These are phyloP conservation scores for Cylindrodendrum hubeiense DNA, from an alignment of 2,329 filamentous ascomycete genomes.

Conservation along the genomic window DNA sequence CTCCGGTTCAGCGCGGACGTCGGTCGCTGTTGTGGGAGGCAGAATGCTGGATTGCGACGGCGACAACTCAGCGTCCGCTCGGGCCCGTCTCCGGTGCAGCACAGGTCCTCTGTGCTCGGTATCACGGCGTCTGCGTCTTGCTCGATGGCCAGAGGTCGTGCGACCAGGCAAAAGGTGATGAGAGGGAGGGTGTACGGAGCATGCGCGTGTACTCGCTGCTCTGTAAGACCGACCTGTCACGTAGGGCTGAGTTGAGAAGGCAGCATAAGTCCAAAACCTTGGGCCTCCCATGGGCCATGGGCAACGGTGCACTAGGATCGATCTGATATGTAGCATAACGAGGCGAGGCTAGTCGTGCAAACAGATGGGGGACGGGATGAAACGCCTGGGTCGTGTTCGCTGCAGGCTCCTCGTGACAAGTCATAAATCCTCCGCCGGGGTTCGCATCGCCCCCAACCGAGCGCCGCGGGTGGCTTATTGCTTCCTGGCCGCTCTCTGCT, in stretches of 20 bases:
- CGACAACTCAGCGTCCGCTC: slow-evolving; percentile 39
- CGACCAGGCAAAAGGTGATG: slow-evolving; percentile 8
- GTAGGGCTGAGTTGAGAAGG: slow-evolving; percentile 24
- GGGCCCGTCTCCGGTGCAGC: slow-evolving; percentile 26
- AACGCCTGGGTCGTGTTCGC: slow-evolving; percentile 41
- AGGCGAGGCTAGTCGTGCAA: slow-evolving; percentile 39
- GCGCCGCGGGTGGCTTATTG: slow-evolving; percentile 22
- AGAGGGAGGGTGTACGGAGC: neutral
- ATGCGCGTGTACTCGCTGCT: slow-evolving; percentile 8
- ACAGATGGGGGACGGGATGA: slow-evolving; percentile 44
- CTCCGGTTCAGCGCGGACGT: slow-evolving; percentile 20
- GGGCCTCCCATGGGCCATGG: slow-evolving; percentile 3
- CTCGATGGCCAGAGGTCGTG: slow-evolving; percentile 1
- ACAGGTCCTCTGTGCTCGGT: slow-evolving; percentile 2
- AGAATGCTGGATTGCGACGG: slow-evolving; percentile 25
- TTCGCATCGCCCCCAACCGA: slow-evolving; percentile 38
- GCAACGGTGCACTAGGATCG: slow-evolving; percentile 30
- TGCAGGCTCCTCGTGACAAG: slow-evolving; percentile 44
- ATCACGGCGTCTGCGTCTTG: neutral
- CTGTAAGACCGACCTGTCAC: slow-evolving; percentile 27
- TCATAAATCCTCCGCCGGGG: slow-evolving; percentile 41
- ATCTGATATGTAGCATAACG: slow-evolving; percentile 35
- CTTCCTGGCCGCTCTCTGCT: slow-evolving; percentile 1
- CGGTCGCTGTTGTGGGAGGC: slow-evolving; percentile 9
- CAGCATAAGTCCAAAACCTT: slow-evolving; percentile 3